Percentiles rank a stretch among this genome's conserved stretches.
phyloP scores from a whole-genome alignment of 768 basidiomycete species.

The Pleurotus citrinopileatus region DNA sequence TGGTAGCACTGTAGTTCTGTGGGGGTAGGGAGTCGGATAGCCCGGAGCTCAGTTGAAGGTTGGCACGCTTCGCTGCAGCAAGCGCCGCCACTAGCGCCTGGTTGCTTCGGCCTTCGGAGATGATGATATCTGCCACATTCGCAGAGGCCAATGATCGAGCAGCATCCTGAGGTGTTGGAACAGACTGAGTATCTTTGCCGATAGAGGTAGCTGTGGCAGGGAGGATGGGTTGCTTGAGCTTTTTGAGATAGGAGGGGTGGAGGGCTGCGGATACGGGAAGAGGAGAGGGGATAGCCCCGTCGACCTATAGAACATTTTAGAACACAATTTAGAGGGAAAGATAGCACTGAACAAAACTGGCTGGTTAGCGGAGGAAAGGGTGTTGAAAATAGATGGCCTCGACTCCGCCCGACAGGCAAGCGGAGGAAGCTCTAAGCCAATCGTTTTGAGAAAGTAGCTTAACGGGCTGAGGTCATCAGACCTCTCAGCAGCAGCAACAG shows the following conservation, averaged over 20 bases:
- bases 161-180: too few relatives aligned
- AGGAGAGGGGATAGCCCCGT: conserved; percentile 14
- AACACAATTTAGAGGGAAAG: background rate
- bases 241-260: conserved; percentile 35
- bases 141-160: too few relatives aligned
- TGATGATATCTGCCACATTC: too few relatives aligned
- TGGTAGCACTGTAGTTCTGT: background rate
- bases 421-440: conserved; percentile 20
- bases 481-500: conserved; percentile 1
- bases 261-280: conserved; percentile 47
- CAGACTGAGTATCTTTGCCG: conserved; percentile 15
- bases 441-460: conserved; percentile 23
- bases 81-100: conserved; percentile 23
- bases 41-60: conserved; percentile 11
- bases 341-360: background rate
- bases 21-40: conserved; percentile 3
- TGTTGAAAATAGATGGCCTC: too few relatives aligned
- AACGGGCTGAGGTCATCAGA: too few relatives aligned
- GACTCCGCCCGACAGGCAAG: too few relatives aligned
- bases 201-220: conserved; percentile 1
- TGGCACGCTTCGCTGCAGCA: conserved; percentile 12
- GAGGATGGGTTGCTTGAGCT: conserved; percentile 29
- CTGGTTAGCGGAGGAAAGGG: too few relatives aligned
- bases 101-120: too few relatives aligned
- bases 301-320: background rate